Percentiles rank a stretch among this genome's conserved stretches.
phyloP scores from a whole-genome alignment of 768 basidiomycete species.

The Pulveroboletus ravenelii region DNA sequence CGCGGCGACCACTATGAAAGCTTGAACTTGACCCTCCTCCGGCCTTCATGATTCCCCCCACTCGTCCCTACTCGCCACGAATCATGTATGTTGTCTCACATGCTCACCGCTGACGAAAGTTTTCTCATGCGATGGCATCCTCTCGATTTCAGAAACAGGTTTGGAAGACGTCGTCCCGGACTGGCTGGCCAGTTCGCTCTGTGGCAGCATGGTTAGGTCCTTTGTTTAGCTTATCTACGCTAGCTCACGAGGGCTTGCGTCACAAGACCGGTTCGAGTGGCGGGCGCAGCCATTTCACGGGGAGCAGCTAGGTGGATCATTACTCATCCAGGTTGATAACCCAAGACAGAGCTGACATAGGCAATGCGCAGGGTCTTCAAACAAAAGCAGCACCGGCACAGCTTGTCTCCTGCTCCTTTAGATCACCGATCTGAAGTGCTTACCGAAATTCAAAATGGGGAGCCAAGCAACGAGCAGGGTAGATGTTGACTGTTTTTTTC shows the following conservation, averaged over 20 bases:
- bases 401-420: no score
- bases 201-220: not conserved
- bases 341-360: no score
- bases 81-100: not conserved
- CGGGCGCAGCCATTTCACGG: not conserved
- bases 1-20: not conserved
- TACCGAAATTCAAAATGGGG: no score
- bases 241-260: no score
- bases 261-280: not conserved
- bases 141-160: conserved; percentile 7
- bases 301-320: no score
- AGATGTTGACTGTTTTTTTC: not conserved
- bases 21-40: not conserved
- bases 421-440: no score
- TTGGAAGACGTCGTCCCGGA: conserved; percentile 3
- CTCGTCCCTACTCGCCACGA: not conserved
- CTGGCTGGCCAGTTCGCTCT: conserved; percentile 2
- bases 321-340: no score
- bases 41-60: no score
- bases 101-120: not conserved
- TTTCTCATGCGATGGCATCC: conserved; percentile 8
- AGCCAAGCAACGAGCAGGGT: not conserved
- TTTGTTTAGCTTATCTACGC: not conserved
- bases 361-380: no score
- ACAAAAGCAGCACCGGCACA: no score